Conservation (phyloP, 164 flowering plant species). For the Vitis cinerea region DNA sequence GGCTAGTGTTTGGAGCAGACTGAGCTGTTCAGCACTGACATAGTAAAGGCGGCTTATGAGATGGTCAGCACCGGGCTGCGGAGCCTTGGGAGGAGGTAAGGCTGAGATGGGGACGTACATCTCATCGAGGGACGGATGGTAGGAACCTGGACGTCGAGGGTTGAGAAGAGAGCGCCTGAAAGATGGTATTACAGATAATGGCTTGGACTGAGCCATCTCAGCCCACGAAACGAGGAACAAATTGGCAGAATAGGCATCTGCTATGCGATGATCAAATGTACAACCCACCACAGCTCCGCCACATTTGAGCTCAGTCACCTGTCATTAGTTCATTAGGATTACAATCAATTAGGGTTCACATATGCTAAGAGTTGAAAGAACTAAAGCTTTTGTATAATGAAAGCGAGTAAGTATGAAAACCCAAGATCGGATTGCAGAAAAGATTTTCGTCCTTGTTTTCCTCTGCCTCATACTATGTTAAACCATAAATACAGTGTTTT, state of each 20-base stretch:
- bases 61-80: not conserved
- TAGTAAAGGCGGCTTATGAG: constrained; percentile 35
- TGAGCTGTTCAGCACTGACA: constrained; percentile 14
- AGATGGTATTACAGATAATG: constrained; percentile 13
- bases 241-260: constrained; percentile 40
- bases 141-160: constrained; percentile 17
- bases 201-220: constrained; percentile 15
- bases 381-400: too few relatives aligned
- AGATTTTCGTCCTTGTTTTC: too few relatives aligned
- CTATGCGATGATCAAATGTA: constrained; percentile 38
- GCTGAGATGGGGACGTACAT: constrained; percentile 27
- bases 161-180: constrained; percentile 20
- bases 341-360: too few relatives aligned
- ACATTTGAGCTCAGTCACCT: too few relatives aligned
- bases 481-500: too few relatives aligned
- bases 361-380: too few relatives aligned
- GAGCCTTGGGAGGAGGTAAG: constrained; percentile 2
- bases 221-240: constrained; percentile 37
- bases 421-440: too few relatives aligned
- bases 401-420: too few relatives aligned
- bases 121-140: constrained; percentile 15
- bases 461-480: too few relatives aligned
- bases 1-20: constrained; percentile 16
- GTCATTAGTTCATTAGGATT: too few relatives aligned
- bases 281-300: constrained; percentile 29